Evolutionary conservation across 176 grass and related monocot genomes (phyloP), one percentile per base, ranked within the genome.

Genomic region (Chloris gayana): DNA sequence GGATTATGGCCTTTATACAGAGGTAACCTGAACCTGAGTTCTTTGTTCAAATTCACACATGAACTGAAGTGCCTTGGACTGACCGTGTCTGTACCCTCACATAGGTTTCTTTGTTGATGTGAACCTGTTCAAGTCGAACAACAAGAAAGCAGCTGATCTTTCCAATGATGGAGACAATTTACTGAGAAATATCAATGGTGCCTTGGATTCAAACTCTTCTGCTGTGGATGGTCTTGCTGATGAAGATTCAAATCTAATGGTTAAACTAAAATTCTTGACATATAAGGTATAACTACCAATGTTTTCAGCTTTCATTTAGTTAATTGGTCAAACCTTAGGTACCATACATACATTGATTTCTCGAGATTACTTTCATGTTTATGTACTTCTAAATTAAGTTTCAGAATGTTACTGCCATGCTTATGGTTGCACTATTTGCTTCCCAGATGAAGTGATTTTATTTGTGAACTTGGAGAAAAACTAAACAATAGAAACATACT

Each of bases 1-100:
- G 96, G 88, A 79, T 79, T 98, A 73, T 98, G 96, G 96, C 96
- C 96, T 81, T 82, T 98, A 60, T 98, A 98, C 74, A 95, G 96
- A 82, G 96, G 96, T 98, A 86, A 87, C 70, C 60, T 60, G 39
- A 72, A 70, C 45, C 50, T 71, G 44, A 59, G 10, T 47, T 83
- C 9, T 69, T 39, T 21, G 21, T 82, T 79, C 14, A 74, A 32
- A 61, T 85, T 87, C 67, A 66, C 69, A 37, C 77, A 68, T 75
- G 14, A 62, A 41, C 25, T 70, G 22, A 49, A 46, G 22, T 68
- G 37, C 67, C 2, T 65, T 80, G 39, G 18, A 76, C 75, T 70
- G 69, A 84, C 25, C 67, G 70, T 83, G 79, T 6, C 32, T 84
- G 67, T 71, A 80, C 82, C 62, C 58, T 62, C 87, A 73, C 27